These are phyloP conservation scores for Hirschfeldia incana DNA, from an alignment of 345 rosid genomes.

Conservation along the genomic window DNA sequence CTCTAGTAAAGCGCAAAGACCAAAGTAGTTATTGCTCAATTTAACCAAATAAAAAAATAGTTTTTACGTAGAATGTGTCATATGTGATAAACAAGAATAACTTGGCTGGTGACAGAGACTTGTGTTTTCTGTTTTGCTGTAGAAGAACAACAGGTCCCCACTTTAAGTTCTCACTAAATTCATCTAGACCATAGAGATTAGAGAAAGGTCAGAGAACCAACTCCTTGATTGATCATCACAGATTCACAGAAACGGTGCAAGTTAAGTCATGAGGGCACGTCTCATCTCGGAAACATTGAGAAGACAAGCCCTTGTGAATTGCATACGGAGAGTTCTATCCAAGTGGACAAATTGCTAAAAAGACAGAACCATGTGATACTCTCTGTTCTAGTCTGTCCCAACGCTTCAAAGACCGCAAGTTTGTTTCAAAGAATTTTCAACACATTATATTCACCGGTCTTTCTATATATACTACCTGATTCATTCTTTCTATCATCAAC, in stretches of 20 bases:
- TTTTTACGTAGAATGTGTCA: background rate
- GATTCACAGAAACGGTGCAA: background rate
- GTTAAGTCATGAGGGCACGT: background rate
- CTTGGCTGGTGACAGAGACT: background rate
- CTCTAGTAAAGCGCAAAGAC: background rate
- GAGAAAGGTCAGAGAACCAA: background rate
- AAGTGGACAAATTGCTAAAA: background rate
- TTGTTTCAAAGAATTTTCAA: constrained; percentile 11
- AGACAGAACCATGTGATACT: constrained; percentile 37
- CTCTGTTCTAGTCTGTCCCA: constrained; percentile 15
- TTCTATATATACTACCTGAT: constrained; percentile 7
- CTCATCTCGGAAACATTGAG: constrained; percentile 21
- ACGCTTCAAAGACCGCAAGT: constrained; percentile 24
- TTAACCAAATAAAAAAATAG: background rate
- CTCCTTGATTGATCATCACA: constrained; percentile 3
- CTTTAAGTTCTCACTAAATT: background rate
- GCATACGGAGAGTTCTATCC: constrained; percentile 4
- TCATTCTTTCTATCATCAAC: constrained; percentile 5
- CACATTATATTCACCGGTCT: background rate
- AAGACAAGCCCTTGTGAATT: constrained; percentile 26
- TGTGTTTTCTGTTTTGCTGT: background rate
- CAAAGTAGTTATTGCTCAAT: too few species aligned
- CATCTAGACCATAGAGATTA: background rate
- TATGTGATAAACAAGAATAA: background rate
- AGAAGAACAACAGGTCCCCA: background rate